A percentile compares a stretch with the other conserved stretches of the same genome.
Evolutionary conservation across 176 grass and related monocot genomes (phyloP).

Genomic region (Elaeis guineensis): DNA sequence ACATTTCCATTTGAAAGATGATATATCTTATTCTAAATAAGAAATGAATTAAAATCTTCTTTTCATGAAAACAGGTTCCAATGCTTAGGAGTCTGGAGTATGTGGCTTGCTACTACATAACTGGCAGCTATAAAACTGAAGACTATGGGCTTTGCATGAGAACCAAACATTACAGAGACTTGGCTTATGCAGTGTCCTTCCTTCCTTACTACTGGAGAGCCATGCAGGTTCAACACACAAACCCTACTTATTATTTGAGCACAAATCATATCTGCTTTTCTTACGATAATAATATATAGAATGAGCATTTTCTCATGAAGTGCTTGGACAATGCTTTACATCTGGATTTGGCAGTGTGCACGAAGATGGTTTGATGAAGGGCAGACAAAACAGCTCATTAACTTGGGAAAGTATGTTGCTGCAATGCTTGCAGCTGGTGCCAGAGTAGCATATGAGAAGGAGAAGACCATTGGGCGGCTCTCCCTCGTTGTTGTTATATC

Average conservation of each 20-base stretch:
- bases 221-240: conserved; percentile 56
- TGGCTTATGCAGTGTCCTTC: conserved; percentile 94
- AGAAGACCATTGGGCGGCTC: conserved; percentile 53
- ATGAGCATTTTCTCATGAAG: too few species aligned
- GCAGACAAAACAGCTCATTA: conserved; percentile 68
- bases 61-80: conserved; percentile 54
- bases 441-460: conserved; percentile 85
- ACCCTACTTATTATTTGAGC: too few species aligned
- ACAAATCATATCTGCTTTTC: too few species aligned
- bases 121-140: conserved; percentile 86
- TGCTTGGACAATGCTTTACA: too few species aligned
- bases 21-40: too few species aligned
- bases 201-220: conserved; percentile 97
- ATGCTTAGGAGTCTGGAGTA: conserved; percentile 88
- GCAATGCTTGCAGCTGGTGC: conserved; percentile 85
- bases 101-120: conserved; percentile 91
- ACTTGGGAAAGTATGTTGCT: conserved; percentile 93
- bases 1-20: too few species aligned
- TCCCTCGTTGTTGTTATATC: conserved; percentile 64
- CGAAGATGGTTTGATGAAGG: conserved; percentile 99
- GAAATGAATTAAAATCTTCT: not conserved
- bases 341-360: conserved; percentile 47
- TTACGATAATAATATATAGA: too few species aligned
- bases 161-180: conserved; percentile 81
- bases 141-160: conserved; percentile 94